Conservation (phyloP, 1,284 basidiomycete species). For the Cutaneotrichosporon curvatum region DNA sequence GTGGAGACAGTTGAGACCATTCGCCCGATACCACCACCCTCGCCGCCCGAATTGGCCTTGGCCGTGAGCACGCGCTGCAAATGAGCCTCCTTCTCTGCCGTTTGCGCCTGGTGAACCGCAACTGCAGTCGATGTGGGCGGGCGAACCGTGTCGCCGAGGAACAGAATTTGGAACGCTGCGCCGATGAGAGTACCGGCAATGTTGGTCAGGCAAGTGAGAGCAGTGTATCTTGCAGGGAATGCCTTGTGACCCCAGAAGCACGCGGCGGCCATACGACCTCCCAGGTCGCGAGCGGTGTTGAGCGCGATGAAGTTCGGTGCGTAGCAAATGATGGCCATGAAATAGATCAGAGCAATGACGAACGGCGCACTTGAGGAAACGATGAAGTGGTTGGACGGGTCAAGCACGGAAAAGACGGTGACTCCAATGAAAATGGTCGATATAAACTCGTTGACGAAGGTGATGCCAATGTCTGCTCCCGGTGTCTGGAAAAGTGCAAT, state of each 20-base stretch:
- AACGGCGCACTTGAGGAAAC: slow-evolving; percentile 1
- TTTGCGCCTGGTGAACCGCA: background rate
- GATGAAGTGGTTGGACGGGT: slow-evolving; percentile 17
- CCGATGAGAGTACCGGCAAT: slow-evolving; percentile 8
- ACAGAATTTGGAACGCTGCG: slow-evolving; percentile 10
- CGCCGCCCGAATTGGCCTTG: background rate
- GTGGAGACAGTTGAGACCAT: background rate
- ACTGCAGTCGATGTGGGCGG: slow-evolving; percentile 2
- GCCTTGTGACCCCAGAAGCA: slow-evolving; percentile 5
- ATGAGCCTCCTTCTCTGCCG: slow-evolving; percentile 2
- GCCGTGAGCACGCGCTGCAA: slow-evolving; percentile 12
- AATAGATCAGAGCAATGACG: slow-evolving; percentile 10
- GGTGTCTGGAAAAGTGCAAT: slow-evolving; percentile 6
- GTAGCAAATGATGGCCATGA: slow-evolving; percentile 4
- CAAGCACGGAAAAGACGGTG: slow-evolving; percentile 11
- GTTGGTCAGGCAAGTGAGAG: slow-evolving; percentile 9
- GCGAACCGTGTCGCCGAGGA: slow-evolving; percentile 12
- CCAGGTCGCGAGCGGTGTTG: slow-evolving; percentile 18
- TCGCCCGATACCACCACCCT: background rate
- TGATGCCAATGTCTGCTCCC: slow-evolving; percentile 2
- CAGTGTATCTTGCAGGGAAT: slow-evolving; percentile 10
- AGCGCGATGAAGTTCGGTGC: slow-evolving; percentile 10
- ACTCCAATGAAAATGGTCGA: background rate
- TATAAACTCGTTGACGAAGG: slow-evolving; percentile 14
- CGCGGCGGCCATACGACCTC: slow-evolving; percentile 10